Evolutionary conservation across 345 rosid genomes (phyloP), one percentile per base, ranked within the genome.

Genomic region (Dipteronia dyeriana): DNA sequence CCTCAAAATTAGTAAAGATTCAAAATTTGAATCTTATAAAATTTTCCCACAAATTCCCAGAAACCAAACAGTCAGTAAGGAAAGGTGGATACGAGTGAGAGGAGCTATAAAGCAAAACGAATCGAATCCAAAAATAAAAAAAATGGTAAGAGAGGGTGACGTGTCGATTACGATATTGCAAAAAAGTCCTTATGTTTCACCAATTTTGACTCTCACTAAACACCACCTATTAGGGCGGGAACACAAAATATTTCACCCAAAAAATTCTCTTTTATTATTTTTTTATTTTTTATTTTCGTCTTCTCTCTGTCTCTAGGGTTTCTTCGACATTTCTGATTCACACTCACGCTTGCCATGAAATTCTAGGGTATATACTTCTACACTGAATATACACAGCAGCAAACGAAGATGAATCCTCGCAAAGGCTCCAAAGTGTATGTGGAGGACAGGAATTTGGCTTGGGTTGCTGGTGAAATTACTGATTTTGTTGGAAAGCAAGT

Each of bases 351-450:
- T 41, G 41, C 41, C 4, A 54, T 70, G 10, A 45, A 76, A 61
- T 49, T 66, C 76, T 82, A 66, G 82, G 81, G 79, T 68, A 80
- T 85, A 38, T 4, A 51, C 6, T 9, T 10, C 61, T 53, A 51
- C 74, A 70, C 76, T 68, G 39, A 38, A 51, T 34, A 31, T 34
- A 13, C 68, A 31, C 43, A 13, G 57, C n/a, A 60, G 87, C 84
- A 76, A 56, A 82, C 71, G 64, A 86, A 78, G 74, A 85, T 85
- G 90, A 90, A 76, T 83, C 81, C 87, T 26, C 94, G 97, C 9
- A 86, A 77, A 62, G 98, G 97, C 68, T 80, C 92, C 29, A 92
- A 91, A 80, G 99, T 94, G 31, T 96, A 97, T 97, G 89, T 81
- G 10, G 95, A 89, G 76, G 99, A 96, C 86, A 89, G 81, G 87